phyloP scores from a whole-genome alignment of 2,329 filamentous ascomycete genomes.

The Cladophialophora carrionii region DNA sequence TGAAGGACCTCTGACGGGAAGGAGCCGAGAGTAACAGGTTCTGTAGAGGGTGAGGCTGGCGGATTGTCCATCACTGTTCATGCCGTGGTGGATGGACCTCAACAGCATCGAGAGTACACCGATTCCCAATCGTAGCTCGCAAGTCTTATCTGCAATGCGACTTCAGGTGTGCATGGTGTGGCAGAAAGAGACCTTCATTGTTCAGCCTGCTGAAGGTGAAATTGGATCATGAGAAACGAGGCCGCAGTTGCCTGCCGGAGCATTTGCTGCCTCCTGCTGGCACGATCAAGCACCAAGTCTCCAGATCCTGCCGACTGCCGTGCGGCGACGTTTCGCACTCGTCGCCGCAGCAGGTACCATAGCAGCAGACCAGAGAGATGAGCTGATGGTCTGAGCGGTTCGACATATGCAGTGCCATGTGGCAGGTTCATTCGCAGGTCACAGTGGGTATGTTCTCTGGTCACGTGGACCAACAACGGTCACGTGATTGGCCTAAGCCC shows the following conservation, averaged over 20 bases:
- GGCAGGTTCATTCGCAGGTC: not conserved
- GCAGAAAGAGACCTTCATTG: not conserved
- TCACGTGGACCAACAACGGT: not conserved
- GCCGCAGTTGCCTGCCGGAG: not conserved
- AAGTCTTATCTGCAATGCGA: not conserved
- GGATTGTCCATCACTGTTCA: not conserved
- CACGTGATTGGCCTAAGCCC: not conserved
- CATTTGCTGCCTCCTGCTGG: not conserved
- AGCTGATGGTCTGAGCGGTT: not conserved
- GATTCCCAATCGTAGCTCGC: not conserved
- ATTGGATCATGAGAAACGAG: not conserved
- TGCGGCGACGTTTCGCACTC: not conserved
- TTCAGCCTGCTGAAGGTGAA: not conserved
- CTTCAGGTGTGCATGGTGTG: not conserved
- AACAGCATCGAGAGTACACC: no score
- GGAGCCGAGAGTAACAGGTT: conserved; percentile 1
- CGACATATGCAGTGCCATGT: not conserved
- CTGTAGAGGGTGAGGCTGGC: not conserved
- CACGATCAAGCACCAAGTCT: not conserved
- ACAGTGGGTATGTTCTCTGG: no score
- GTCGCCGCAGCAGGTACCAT: not conserved
- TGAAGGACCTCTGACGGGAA: conserved; percentile 49
- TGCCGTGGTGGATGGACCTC: not conserved
- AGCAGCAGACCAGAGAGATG: not conserved
- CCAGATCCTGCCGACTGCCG: not conserved